Evolutionary conservation across 495 filamentous ascomycete genomes (phyloP), one percentile per base, ranked within the genome.

Genomic region (Neurospora sp.): DNA sequence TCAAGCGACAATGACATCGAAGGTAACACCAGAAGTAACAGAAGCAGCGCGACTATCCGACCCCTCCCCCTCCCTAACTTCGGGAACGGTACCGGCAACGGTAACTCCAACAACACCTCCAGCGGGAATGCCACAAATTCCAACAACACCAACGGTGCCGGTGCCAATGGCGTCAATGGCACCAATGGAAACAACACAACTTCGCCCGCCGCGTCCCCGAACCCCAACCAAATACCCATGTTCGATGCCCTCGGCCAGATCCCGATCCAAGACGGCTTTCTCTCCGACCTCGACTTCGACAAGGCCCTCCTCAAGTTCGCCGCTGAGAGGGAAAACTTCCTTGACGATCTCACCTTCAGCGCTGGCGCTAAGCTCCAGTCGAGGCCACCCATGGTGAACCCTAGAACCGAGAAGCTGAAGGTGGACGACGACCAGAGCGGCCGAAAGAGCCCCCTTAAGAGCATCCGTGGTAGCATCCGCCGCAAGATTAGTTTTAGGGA

Each of bases 231-330:
- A 16, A 62, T 35, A 62, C 54, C 54, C 54, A 66, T 66, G 54
- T 66, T 69, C 37, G 18, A 40, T 23, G 74, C 69, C 41, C 44
- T 76, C 35, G 76, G 76, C 35, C 74, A 76, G 35, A 73, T 72
- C 39, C 75, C 78, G 20, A 77, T 77, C 9, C 74, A 73, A 7
- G 72, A 83, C 79, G 72, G 77, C 11, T 69, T 75, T 76, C 77
- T 70, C 75, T 80, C 72, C 69, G 69, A 96, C 80, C 92, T 92
- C 78, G 94, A 98, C 82, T 99, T 99, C 78, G 95, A 98, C 77
- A 87, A 91, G 77, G 96, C 96, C 18, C 85, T 99, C 74, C 81
- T 93, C 71, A 98, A 97, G 81, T 99, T 99, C 82, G 93, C 96
- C 48, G 92, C 92, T 69, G 96, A 98, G 82, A 86, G 96, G 75